Evolutionary conservation across 495 filamentous ascomycete genomes (phyloP), one percentile per base, ranked within the genome.

Genomic region (Viridothelium virens): DNA sequence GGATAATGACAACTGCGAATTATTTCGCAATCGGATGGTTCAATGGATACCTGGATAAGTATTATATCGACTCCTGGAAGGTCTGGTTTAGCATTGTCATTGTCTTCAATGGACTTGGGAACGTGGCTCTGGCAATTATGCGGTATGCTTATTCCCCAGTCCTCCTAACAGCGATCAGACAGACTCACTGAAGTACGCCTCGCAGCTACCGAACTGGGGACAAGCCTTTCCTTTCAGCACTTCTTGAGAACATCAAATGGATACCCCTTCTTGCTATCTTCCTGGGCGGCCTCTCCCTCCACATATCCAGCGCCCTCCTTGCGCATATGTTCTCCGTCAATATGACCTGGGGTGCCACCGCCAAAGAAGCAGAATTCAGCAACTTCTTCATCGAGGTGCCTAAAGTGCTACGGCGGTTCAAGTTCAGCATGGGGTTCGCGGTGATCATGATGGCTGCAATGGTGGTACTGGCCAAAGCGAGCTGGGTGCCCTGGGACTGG

Each of bases 351-450:
- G 80, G 79, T 56, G 77, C 80, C 34, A 82, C 80, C 16, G 67
- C 73, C 37, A 82, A 82, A 71, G 80, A 82, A 75, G 84, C 83
- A 61, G 85, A 89, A 74, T 85, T 87, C 72, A 85, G 84, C 39
- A 89, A 90, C 71, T 92, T 92, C 76, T 92, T 91, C 74, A 87
- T 88, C 62, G 90, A 91, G 68, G 84, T 89, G 34, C 89, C 89
- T 2, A 89, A 88, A 76, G 87, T 92, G 34, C 71, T 91, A 65
- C 86, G 84, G 76, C 84, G 80, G 73, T 92, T 92, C 79, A 91
- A 90, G 77, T 89, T 87, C 77, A 88, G 84, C 53, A 89, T 91
- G 77, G 66, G 80, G 39, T 90, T 90, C 75, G 80, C 86, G 12
- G 68, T 84, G 36, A 16, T 85, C 41, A 84, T 85, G 67, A 85